Evolutionary conservation across 768 basidiomycete species (phyloP), one percentile per base, ranked within the genome.

Genomic region (Dioszegia hungarica): DNA sequence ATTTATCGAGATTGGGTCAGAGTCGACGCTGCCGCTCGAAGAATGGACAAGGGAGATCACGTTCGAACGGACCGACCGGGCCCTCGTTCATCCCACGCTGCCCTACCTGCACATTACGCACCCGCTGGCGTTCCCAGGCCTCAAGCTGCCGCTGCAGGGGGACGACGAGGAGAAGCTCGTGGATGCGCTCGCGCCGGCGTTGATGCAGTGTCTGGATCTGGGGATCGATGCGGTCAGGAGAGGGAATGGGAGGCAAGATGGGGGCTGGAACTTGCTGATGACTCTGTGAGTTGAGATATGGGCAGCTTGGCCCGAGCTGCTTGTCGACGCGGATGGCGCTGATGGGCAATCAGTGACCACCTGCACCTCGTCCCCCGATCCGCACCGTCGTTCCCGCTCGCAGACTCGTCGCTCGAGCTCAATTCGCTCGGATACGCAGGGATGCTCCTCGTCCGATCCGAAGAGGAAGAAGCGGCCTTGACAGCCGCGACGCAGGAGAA

Each of bases 341-440:
- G n/a, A n/a, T n/a, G n/a, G n/a, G n/a, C n/a, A n/a, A n/a, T n/a
- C n/a, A 64, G 56, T 1, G 84, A 88, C 57, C 91, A 97, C 77
- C 78, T 97, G 56, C 85, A 94, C 74, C 56, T 95, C 55, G 84
- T 97, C 67, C 93, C 93, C 28, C 84, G 93, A 36, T 80, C 79
- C 46, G 22, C 56, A 12, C 72, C 74, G 1, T 61, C 67, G 1
- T 73, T 67, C 66, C 62, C 63, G 3, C 57, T 75, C 0, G 59
- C 65, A 5, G 52, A 62, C 27, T 36, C 56, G 46, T 37, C 55
- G 52, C 67, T 97, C 25, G 83, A 83, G 66, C 80, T 97, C 39
- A 95, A 97, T 74, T 82, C 93, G 41, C 80, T 95, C 45, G 93
- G 89, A 14, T 95, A 87, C 72, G 88, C 90, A 6, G 93, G 93